phyloP scores from a whole-genome alignment of 23 red algal species.

The Gracilaria caudata region DNA sequence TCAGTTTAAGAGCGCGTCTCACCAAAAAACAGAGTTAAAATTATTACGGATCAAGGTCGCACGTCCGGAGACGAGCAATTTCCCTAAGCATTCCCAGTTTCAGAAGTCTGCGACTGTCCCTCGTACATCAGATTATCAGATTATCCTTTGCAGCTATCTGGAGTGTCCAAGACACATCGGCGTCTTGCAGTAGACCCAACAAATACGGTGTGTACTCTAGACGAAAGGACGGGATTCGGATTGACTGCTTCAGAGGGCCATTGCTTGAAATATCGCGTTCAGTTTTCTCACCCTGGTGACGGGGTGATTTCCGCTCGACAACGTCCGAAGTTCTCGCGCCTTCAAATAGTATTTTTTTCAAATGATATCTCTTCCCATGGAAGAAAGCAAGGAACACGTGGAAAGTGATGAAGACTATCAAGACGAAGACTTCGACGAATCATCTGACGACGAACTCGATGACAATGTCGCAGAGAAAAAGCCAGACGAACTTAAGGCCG shows the following conservation, averaged over 20 bases:
- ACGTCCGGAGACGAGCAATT: too few relatives aligned
- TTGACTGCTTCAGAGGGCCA: too few relatives aligned
- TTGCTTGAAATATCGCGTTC: too few relatives aligned
- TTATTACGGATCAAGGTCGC: constrained; percentile 15
- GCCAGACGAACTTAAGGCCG: constrained; percentile 7
- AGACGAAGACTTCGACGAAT: constrained; percentile 19
- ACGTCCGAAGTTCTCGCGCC: neutral
- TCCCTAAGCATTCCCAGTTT: too few relatives aligned
- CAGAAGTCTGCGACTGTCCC: too few relatives aligned
- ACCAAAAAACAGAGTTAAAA: constrained; percentile 7
- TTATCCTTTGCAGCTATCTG: too few relatives aligned
- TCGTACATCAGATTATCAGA: too few relatives aligned
- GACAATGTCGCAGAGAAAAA: neutral
- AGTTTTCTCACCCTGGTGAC: too few relatives aligned
- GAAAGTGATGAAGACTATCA: neutral
- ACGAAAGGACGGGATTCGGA: too few relatives aligned
- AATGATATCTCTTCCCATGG: neutral
- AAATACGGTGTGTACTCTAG: too few relatives aligned
- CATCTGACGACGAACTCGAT: neutral
- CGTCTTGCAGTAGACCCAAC: too few relatives aligned
- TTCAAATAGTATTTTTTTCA: neutral
- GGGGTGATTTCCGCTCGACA: neutral
- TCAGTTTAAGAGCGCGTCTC: neutral
- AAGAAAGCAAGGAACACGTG: neutral
- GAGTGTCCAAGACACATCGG: too few relatives aligned